Conservation (phyloP, 2,329 filamentous ascomycete species). For the Neofusicoccum laricinum region DNA sequence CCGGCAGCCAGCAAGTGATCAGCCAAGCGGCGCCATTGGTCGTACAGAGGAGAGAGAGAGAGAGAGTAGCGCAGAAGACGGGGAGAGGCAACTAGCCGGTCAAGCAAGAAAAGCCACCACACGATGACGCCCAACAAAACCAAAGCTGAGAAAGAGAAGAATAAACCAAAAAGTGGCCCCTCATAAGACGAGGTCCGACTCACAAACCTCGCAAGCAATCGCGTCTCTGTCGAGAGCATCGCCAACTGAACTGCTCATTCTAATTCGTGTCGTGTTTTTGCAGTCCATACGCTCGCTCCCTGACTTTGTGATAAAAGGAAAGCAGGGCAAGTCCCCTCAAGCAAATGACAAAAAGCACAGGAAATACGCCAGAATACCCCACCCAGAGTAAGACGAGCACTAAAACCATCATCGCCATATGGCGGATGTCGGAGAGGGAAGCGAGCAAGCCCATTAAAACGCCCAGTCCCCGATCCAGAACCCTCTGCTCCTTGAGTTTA, state of each 20-base stretch:
- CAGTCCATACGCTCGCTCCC: neutral
- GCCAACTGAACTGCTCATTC: conserved; percentile 1
- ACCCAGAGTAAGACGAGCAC: neutral
- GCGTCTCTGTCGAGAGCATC: neutral
- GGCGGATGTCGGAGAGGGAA: neutral
- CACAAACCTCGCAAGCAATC: neutral
- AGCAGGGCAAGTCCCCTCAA: neutral
- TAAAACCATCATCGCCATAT: neutral
- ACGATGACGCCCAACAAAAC: neutral
- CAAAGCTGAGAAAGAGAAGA: neutral
- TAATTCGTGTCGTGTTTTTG: conserved; percentile 9
- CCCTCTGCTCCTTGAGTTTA: conserved; percentile 11
- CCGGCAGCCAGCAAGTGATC: conserved; percentile 2
- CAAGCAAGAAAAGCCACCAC: neutral
- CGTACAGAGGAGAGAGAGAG: neutral
- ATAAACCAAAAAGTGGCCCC: neutral
- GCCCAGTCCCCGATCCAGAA: neutral
- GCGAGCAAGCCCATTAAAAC: conserved; percentile 1
- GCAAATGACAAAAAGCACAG: conserved; percentile 3
- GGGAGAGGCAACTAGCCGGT: neutral
- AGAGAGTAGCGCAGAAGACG: neutral
- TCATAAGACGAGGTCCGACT: neutral
- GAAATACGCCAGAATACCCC: conserved; percentile 4
- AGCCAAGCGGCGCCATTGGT: neutral
- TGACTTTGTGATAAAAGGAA: neutral